Evolutionary conservation across 345 rosid genomes (phyloP), one percentile per base, ranked within the genome.

Genomic region (Acer negundo): DNA sequence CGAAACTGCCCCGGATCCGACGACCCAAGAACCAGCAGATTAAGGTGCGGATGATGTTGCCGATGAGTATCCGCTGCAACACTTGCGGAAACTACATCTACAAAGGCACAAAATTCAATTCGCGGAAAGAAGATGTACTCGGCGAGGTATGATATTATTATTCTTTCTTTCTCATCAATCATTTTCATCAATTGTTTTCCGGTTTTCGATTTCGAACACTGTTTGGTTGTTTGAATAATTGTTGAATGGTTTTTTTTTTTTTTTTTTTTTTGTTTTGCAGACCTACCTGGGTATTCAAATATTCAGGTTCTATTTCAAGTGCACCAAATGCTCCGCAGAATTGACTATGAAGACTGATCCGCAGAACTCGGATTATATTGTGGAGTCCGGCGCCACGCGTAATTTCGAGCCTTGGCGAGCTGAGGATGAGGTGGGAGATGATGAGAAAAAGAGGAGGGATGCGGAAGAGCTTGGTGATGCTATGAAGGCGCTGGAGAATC

Each of bases 361-460:
- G 0, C 98, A 96, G 62, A 96, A 94, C 69, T 94, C 99, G 22
- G 99, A 96, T 85, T 96, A 94, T 42, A 69, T 86, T 13, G 97
- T 96, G 5, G 99, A 96, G 79, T 88, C 94, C 7, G 98, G 98
- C 10, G 97, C 98, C 0, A 81, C 90, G 0, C 80, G 98, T 42
- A 96, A 96, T 82, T 96, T 87, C 26, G 99, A 96, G 78, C 99
- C 99, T 23, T 94, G 99, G 99, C 94, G 98, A 61, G 94, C 91
- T 0, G 92, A 86, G 82, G 99, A 96, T 70, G 99, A 91, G 94
- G 97, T 24, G 7, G 70, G 16, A 10, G 69, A 74, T 22, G 80
- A 76, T 67, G 88, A 84, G 79, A 90, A 79, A 28, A 85, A 20
- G 79, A 92, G 87, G 79, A 83, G 97, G 76, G 95, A 85, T 44